Conservation (phyloP, 306 rosid species). For the Sophora flavescens region DNA sequence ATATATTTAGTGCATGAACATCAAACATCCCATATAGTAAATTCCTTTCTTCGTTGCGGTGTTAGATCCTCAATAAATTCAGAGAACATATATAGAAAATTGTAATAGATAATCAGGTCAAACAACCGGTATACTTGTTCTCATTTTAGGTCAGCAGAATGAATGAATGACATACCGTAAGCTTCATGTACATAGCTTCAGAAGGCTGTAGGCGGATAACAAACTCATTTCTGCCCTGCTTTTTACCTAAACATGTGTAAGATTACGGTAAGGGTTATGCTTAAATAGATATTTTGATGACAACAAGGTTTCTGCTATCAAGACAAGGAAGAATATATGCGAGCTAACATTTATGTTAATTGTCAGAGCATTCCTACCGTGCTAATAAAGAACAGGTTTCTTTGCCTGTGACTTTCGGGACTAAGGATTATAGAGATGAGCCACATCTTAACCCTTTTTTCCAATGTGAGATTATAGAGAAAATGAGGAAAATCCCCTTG, state of each 20-base stretch:
- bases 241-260: slow-evolving; percentile 64
- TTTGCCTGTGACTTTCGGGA: not conserved
- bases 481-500: too few relatives aligned
- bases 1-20: not conserved
- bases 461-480: too few relatives aligned
- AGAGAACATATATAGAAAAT: not conserved
- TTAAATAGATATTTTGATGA: slow-evolving; percentile 3
- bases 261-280: slow-evolving; percentile 6
- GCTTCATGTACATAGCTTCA: slow-evolving; percentile 92
- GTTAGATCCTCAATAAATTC: slow-evolving; percentile 31
- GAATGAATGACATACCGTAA: slow-evolving; percentile 60
- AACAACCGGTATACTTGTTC: slow-evolving; percentile 21
- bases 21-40: not conserved
- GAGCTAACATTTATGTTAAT: slow-evolving; percentile 16
- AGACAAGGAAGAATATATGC: slow-evolving; percentile 1
- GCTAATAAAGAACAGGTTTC: slow-evolving; percentile 14
- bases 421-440: slow-evolving; percentile 12
- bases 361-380: slow-evolving; percentile 2
- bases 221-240: slow-evolving; percentile 87
- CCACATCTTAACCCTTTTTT: not conserved
- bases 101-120: slow-evolving; percentile 29
- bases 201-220: slow-evolving; percentile 87
- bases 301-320: not conserved
- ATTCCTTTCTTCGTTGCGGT: not conserved
- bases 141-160: slow-evolving; percentile 25